These are phyloP conservation scores for Cymbopogon flexuosus DNA, from an alignment of 202 grass and related monocot genomes.

Conservation along the genomic window DNA sequence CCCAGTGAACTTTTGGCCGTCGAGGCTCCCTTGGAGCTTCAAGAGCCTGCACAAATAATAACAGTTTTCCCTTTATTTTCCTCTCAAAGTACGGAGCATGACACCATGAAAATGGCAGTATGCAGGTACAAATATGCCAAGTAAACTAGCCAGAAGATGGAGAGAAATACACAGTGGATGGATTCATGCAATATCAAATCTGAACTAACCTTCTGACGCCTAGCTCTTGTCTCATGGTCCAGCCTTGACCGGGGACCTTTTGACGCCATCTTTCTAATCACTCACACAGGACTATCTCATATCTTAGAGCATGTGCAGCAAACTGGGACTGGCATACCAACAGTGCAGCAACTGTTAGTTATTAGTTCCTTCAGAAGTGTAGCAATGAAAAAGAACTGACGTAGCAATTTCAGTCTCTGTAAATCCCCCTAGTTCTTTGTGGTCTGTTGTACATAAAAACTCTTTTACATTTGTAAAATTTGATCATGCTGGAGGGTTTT, in stretches of 20 bases:
- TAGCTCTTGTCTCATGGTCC: slow-evolving; percentile 92
- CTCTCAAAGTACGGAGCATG: not conserved
- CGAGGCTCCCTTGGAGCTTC: slow-evolving; percentile 81
- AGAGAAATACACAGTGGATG: not conserved
- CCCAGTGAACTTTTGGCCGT: slow-evolving; percentile 90
- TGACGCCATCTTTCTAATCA: slow-evolving; percentile 69
- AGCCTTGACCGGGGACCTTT: slow-evolving; percentile 88
- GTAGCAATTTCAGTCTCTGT: not conserved
- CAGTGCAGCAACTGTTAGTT: not conserved
- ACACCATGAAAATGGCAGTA: slow-evolving; percentile 19
- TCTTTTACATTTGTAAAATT: not conserved
- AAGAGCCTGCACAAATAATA: slow-evolving; percentile 54
- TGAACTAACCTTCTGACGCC: slow-evolving; percentile 82
- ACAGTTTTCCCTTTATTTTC: not conserved
- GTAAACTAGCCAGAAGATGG: slow-evolving; percentile 1
- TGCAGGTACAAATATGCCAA: slow-evolving; percentile 6
- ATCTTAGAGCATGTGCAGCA: slow-evolving; percentile 9
- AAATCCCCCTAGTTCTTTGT: not conserved
- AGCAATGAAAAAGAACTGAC: not conserved
- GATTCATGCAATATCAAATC: slow-evolving; percentile 25
- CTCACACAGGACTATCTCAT: slow-evolving; percentile 29
- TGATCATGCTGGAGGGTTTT: not conserved
- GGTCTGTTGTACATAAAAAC: not conserved
- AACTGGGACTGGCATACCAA: slow-evolving; percentile 21
- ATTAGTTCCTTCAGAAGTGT: slow-evolving; percentile 18